Percentiles rank a stretch among this genome's conserved stretches.
Conservation (phyloP, 2,329 filamentous ascomycete species). For the Macrophomina phaseolina region DNA sequence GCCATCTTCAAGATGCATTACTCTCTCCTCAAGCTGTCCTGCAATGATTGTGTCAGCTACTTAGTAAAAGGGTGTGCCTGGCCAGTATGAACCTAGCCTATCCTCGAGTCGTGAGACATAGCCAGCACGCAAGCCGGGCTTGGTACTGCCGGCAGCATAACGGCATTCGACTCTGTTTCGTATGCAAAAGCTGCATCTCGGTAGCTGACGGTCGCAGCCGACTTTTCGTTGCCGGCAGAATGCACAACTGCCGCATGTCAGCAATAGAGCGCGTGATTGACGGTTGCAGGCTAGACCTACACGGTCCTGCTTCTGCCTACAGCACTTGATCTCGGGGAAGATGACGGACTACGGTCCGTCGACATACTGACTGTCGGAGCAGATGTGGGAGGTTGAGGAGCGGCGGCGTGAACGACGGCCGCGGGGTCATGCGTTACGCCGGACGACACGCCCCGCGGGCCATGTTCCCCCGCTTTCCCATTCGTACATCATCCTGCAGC, state of each 20-base stretch:
- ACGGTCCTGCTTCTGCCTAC: slow-evolving; percentile 31
- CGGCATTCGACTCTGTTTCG: slow-evolving; percentile 35
- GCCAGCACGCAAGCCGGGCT: slow-evolving; percentile 51
- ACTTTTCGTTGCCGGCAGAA: slow-evolving; percentile 38
- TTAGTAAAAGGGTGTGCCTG: not conserved
- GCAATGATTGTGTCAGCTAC: slow-evolving; percentile 1
- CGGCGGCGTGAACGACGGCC: not conserved
- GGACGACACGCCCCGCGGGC: not conserved
- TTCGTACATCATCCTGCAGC: not conserved
- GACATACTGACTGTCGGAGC: not conserved
- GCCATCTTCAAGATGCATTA: slow-evolving; percentile 30
- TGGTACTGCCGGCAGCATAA: slow-evolving; percentile 31
- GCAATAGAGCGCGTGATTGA: too few relatives aligned
- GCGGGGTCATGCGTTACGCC: not conserved
- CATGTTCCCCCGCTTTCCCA: slow-evolving; percentile 1
- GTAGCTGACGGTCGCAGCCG: slow-evolving; percentile 35
- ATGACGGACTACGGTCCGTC: not conserved
- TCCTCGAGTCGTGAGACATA: slow-evolving; percentile 47
- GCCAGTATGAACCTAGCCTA: slow-evolving; percentile 38
- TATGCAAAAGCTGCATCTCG: slow-evolving; percentile 34
- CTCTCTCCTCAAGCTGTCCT: slow-evolving; percentile 33
- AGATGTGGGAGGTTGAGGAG: not conserved
- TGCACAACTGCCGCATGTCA: slow-evolving; percentile 31
- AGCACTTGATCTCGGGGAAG: not conserved
- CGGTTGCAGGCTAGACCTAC: slow-evolving; percentile 24